Evolutionary conservation across 768 basidiomycete species (phyloP).

Genomic region (Termitomyces sp.): DNA sequence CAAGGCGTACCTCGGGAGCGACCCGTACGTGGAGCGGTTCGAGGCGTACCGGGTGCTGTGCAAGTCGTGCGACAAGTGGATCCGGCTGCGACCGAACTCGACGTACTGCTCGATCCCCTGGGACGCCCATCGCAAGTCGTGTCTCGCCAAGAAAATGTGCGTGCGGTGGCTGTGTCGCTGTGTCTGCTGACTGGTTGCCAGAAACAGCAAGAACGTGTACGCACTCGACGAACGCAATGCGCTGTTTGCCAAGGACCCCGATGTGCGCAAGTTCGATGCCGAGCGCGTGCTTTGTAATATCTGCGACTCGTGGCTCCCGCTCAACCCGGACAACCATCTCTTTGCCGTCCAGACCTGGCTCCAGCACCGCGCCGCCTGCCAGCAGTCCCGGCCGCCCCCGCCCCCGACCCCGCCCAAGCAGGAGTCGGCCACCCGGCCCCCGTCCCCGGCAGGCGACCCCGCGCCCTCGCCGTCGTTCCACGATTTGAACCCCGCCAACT

Average conservation of each 20-base stretch:
- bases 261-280: slow-evolving; percentile 69
- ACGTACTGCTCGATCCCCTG: slow-evolving; percentile 87
- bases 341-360: slow-evolving; percentile 62
- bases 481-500: slow-evolving; percentile 53
- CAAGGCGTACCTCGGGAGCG: slow-evolving; percentile 61
- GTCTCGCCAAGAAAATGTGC: slow-evolving; percentile 72
- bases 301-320: slow-evolving; percentile 63
- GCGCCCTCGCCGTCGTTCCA: slow-evolving; percentile 31
- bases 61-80: slow-evolving; percentile 81
- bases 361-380: slow-evolving; percentile 53
- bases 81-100: slow-evolving; percentile 78
- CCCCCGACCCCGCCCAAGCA: background rate
- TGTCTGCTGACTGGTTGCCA: background rate
- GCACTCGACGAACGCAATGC: slow-evolving; percentile 57
- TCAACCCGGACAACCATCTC: slow-evolving; percentile 54
- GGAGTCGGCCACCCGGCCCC: background rate
- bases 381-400: slow-evolving; percentile 20
- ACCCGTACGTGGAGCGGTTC: slow-evolving; percentile 76
- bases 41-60: slow-evolving; percentile 78
- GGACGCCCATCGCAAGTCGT: slow-evolving; percentile 83
- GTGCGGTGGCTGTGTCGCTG: slow-evolving; percentile 18
- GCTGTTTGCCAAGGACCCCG: slow-evolving; percentile 56
- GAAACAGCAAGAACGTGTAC: slow-evolving; percentile 45
- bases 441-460: background rate
- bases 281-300: slow-evolving; percentile 65